These are phyloP conservation scores for Canariomyces notabilis DNA, from an alignment of 2,329 filamentous ascomycete genomes.

Conservation along the genomic window DNA sequence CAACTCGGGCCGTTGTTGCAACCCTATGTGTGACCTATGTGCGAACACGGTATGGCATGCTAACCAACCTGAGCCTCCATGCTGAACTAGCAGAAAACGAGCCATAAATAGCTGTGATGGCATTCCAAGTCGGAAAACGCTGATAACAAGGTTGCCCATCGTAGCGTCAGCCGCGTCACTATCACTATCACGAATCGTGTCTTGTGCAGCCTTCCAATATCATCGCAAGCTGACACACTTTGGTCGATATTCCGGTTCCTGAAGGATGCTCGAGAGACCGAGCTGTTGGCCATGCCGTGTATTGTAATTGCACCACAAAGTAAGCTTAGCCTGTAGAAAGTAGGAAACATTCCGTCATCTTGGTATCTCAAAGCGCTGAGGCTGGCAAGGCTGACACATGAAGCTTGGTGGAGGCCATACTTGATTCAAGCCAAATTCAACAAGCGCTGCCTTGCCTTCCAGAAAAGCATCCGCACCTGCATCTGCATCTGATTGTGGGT, in stretches of 20 bases:
- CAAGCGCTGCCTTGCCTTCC: neutral
- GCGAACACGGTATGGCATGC: too few species aligned
- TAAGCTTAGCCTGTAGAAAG: too few species aligned
- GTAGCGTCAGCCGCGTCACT: conserved; percentile 8
- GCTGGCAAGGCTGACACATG: neutral
- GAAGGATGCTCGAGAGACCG: neutral
- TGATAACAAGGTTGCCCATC: neutral
- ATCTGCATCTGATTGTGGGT: neutral
- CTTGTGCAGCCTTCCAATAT: conserved; percentile 6
- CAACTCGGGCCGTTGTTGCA: too few species aligned
- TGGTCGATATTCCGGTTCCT: neutral
- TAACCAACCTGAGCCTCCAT: too few species aligned
- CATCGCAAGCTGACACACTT: neutral
- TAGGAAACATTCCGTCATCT: neutral
- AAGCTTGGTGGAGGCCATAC: neutral
- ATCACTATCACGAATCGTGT: conserved; percentile 19
- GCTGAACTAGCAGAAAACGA: neutral
- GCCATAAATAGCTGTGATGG: conserved; percentile 6
- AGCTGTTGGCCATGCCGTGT: conserved; percentile 3
- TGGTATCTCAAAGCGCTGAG: neutral
- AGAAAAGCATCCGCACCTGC: neutral
- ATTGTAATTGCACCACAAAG: conserved; percentile 4
- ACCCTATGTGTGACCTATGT: too few species aligned
- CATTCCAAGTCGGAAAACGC: neutral
- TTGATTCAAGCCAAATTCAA: neutral